These are phyloP conservation scores for Grigorovia transvaalensis DNA, from an alignment of 805 yeast genomes.

Conservation along the genomic window DNA sequence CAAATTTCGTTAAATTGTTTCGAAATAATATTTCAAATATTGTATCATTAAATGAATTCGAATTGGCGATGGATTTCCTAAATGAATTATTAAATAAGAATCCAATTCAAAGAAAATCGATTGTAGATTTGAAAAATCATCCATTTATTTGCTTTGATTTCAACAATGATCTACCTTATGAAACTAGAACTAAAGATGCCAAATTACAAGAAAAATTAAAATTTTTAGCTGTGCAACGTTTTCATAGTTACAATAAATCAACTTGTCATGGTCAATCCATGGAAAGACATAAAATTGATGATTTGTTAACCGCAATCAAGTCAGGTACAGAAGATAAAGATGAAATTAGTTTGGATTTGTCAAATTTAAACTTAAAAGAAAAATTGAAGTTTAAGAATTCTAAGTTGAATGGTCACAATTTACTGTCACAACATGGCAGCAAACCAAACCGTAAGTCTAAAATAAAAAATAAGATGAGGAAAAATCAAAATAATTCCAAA, in stretches of 20 bases:
- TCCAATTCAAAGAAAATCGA: conserved; percentile 56
- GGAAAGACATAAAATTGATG: background rate
- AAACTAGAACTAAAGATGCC: conserved; percentile 12
- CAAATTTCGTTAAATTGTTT: conserved; percentile 29
- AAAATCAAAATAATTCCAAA: background rate
- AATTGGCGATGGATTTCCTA: conserved; percentile 46
- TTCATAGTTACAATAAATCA: background rate
- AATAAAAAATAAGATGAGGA: background rate
- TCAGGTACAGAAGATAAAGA: background rate
- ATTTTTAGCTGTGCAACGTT: conserved; percentile 10
- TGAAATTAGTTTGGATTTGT: background rate
- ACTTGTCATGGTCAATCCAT: background rate
- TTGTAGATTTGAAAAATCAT: conserved; percentile 64
- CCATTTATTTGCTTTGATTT: conserved; percentile 50
- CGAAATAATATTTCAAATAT: conserved; percentile 23
- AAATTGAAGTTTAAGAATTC: background rate
- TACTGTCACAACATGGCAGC: background rate
- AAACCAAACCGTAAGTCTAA: background rate
- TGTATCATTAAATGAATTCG: conserved; percentile 35
- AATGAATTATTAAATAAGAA: conserved; percentile 54
- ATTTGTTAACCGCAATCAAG: background rate
- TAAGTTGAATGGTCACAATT: background rate
- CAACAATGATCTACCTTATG: conserved; percentile 9
- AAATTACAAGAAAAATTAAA: conserved; percentile 9
- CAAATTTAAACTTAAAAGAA: background rate